Evolutionary conservation across 192 early-diverging fungal genomes (phyloP), one percentile per base, ranked within the genome.

Genomic region (Coemansia sp.): DNA sequence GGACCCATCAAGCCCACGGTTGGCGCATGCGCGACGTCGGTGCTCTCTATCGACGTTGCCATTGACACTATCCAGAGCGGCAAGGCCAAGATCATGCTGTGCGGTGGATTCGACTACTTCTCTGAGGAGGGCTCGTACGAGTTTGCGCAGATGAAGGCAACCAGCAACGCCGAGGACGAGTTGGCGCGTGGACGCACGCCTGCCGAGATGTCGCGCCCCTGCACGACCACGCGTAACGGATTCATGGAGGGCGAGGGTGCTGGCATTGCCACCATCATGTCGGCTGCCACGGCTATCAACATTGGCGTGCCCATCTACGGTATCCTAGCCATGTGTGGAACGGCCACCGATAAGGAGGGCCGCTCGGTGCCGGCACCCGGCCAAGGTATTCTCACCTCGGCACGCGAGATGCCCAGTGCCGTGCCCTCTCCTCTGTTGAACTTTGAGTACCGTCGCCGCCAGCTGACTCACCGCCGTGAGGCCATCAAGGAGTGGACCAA

Each of bases 111-210:
- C 72, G 96, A 98, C 67, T 94, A 94, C 64, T 93, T 94, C 84
- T 89, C 90, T 59, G 95, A 95, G 76, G 93, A 98, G 72, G 93
- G 93, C 42, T 92, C 91, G 31, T 92, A 93, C 70, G 96, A 98
- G 84, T 98, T 98, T 83, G 95, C 94, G 66, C 95, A 97, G 88
- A 98, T 98, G 96, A 94, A 94, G 86, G 96, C 96, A 34, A 98
- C 96, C 13, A 89, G 88, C 69, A 93, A 90, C 73, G 79, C 94
- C 34, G 84, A 86, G 24, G 90, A 90, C 34, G 96, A 98, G 78
- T 75, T 92, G 42, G 92, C 89, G 6, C 79, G 84, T n/a, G 96
- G 96, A 33, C 91, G 96, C 68, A 86, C 87, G 29, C 95, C 96
- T 17, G 60, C 75, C 34, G 94, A 96, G 66, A 96, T 96, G 93